Base-by-base conservation (phyloP, 2,329 filamentous ascomycete species). In the Diplodia scrobiculata region DNA sequence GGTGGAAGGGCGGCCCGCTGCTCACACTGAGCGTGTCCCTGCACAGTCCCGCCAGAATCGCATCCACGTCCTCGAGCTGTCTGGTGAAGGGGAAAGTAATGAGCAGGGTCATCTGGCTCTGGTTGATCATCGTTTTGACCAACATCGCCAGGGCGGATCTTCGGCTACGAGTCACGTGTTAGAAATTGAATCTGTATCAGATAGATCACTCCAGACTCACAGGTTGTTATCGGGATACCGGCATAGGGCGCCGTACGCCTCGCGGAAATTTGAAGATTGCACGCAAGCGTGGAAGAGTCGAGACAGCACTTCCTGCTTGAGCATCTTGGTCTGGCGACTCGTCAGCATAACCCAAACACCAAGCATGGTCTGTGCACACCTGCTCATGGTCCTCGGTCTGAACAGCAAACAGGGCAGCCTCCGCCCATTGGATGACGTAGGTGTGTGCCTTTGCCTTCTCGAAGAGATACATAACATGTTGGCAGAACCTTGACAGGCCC, bases 271-370 rank as follows among this genome's bases (percentile, higher is more conserved):
- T 6, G 87, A 90, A 19, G 89, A 92, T 67, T 90, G 86, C 21
- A 95, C 82, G 0, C 92, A 89, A 19, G 92, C 91, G 68, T 88
- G 89, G 81, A 98, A 98, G 2, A 97, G 84, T 2, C 92, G 89
- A 70, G 87, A 89, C 21, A 96, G 87, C 72, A 98, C 86, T 68
- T 96, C 91, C 38, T 59, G 54, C 36, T 54, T 54, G 51, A 65
- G 34, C 21, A 29, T 25, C 58, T 62, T 62, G 27, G 48, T 29
- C 58, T 62, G 11, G 17, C 3, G 2, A 3, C 1, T 19, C 58
- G 27, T 62, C 32, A 62, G 38, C 41, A 13, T 21, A 4, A 6
- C 14, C 14, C 21, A 32, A 5, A 32, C 38, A 9, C 25, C 38
- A 21, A 3, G 2, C 0, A 11, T 5, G 7, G 10, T 45, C 25